Evolutionary conservation across 2,329 filamentous ascomycete species (phyloP).

Genomic region (Dryadomyces quercivorus): DNA sequence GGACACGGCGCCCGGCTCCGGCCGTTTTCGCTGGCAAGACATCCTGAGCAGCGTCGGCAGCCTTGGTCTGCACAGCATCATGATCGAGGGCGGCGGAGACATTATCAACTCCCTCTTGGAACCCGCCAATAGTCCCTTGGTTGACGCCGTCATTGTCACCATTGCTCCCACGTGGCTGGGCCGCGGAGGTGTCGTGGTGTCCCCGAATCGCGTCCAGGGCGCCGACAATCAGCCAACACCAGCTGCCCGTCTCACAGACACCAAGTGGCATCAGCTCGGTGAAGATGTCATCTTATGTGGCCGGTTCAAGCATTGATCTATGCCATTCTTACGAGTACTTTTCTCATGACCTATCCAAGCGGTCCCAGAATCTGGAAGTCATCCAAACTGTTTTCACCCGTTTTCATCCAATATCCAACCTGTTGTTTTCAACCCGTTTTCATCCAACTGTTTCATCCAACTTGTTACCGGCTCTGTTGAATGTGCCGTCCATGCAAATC

Average conservation of each 20-base stretch:
- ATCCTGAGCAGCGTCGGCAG: conserved; percentile 46
- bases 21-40: conserved; percentile 48
- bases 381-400: background rate
- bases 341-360: background rate
- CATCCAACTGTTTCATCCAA: background rate
- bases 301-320: conserved; percentile 16
- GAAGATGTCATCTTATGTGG: conserved; percentile 78
- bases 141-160: conserved; percentile 70
- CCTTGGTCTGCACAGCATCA: conserved; percentile 62
- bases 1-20: conserved; percentile 11
- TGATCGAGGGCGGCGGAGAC: conserved; percentile 79
- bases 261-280: conserved; percentile 66
- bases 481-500: background rate
- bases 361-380: too few species aligned
- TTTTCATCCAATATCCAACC: background rate
- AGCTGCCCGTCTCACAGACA: conserved; percentile 51
- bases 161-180: conserved; percentile 89
- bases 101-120: conserved; percentile 76
- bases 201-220: conserved; percentile 47
- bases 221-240: conserved; percentile 39
- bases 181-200: conserved; percentile 66
- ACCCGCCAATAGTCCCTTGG: conserved; percentile 43
- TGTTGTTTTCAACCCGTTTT: background rate
- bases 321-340: background rate
- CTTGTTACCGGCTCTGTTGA: background rate